Evolutionary conservation across 768 basidiomycete species (phyloP), one percentile per base, ranked within the genome.

Genomic region (Suillus subalutaceus): DNA sequence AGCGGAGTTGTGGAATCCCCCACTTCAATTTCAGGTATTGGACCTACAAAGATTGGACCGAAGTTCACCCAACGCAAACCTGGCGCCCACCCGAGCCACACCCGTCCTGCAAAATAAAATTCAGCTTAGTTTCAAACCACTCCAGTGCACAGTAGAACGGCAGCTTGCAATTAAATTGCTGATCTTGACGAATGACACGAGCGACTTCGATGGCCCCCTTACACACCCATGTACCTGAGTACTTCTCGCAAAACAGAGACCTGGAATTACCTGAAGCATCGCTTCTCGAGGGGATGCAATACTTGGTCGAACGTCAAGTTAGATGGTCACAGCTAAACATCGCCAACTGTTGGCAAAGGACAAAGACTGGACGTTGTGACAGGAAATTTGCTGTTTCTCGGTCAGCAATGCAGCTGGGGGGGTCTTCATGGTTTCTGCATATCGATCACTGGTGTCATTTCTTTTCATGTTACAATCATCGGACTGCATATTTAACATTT

Each of bases 1-100:
- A 56, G 55, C 55, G 32, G 55, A 56, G 55, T 56, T 56, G 53
- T 55, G 32, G 46, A 48, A 32, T 3, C 32, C 32, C 52, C 46
- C 8, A 55, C 55, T 56, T 35, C 32, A 56, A 56, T 35, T 56
- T 56, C 7, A 26, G 16, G 32, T 32, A 32, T 32, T 40, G 5
- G 35, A 35, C 5, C 35, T 35, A 35, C 35, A 35, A 35, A 1
- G 6, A 35, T 32, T 32, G 32, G 32, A 35, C 35, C 35, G 6
- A 35, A 35, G 35, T 35, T 35, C 35, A 35, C 35, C 6, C 35
- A 35, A 26, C 23, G 6, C 23, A 26, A 52, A 52, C 50, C 52
- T 16, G 30, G 30, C 30, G 30, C 26, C 52, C 30, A 32, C 52
- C 16, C 16, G 16, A 18, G 4, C 52, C 16, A 32, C 18, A 18